Conservation (phyloP, 768 basidiomycete genomes). For the Tephrocybe rancida region DNA sequence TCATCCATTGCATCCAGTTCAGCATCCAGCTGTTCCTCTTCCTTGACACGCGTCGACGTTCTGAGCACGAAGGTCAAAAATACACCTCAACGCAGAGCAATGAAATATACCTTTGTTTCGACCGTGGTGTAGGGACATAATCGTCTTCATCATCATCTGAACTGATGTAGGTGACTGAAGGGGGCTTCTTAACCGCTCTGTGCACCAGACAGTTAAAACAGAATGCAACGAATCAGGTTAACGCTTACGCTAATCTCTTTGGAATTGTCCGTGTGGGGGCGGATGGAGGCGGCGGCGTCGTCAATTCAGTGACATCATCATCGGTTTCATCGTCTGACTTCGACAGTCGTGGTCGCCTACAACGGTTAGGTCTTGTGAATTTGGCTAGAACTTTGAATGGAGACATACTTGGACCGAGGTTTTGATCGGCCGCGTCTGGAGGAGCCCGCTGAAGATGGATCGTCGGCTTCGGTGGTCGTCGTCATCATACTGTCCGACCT, state of each 20-base stretch:
- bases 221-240: background rate
- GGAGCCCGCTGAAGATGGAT: slow-evolving; percentile 34
- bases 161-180: slow-evolving; percentile 35
- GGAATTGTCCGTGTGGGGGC: slow-evolving; percentile 57
- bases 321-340: slow-evolving; percentile 49
- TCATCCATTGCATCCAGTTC: slow-evolving; percentile 42
- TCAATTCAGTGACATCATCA: slow-evolving; percentile 33
- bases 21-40: slow-evolving; percentile 43
- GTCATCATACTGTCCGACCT: slow-evolving; percentile 63
- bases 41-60: slow-evolving; percentile 26
- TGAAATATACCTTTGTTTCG: slow-evolving; percentile 16
- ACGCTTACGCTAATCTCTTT: slow-evolving; percentile 58
- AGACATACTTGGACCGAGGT: slow-evolving; percentile 43
- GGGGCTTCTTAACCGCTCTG: slow-evolving; percentile 43
- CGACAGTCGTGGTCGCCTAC: slow-evolving; percentile 60
- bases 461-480: slow-evolving; percentile 38
- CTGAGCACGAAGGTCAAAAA: background rate
- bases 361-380: background rate
- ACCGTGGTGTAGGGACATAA: slow-evolving; percentile 20
- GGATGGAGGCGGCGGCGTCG: slow-evolving; percentile 36
- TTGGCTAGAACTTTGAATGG: background rate
- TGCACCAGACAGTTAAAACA: background rate
- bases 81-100: slow-evolving; percentile 17
- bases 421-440: slow-evolving; percentile 32
- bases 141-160: slow-evolving; percentile 44